A percentile compares a stretch with the other conserved stretches of the same genome.
These are phyloP conservation scores for Skeletonema costatum DNA, from an alignment of 108 stramenopile genomes.

Conservation along the genomic window DNA sequence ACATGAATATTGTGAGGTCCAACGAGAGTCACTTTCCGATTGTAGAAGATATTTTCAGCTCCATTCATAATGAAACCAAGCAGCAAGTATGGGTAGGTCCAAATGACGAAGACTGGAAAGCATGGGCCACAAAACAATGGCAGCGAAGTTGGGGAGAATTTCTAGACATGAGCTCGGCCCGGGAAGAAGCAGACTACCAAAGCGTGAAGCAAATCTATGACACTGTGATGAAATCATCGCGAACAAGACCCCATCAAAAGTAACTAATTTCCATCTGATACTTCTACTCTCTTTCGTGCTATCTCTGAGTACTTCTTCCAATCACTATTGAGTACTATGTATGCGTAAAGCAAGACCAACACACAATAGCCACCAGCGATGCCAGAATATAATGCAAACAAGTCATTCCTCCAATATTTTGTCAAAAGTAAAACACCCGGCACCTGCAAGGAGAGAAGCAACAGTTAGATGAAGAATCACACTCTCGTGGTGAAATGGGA, in stretches of 20 bases:
- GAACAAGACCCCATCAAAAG: background rate
- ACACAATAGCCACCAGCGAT: conserved; percentile 63
- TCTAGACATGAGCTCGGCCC: conserved; percentile 34
- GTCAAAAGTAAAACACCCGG: conserved; percentile 73
- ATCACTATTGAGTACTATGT: conserved; percentile 34
- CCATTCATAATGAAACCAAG: background rate
- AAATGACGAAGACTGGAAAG: conserved; percentile 35
- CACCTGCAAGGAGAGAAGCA: no score
- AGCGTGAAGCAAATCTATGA: conserved; percentile 47
- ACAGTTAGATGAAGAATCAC: no score
- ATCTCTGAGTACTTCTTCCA: conserved; percentile 54
- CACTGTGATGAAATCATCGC: conserved; percentile 32
- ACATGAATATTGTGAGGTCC: conserved; percentile 52
- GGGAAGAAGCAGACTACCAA: conserved; percentile 34
- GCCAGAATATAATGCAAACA: conserved; percentile 74
- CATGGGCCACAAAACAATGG: conserved; percentile 52
- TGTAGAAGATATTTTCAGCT: conserved; percentile 31
- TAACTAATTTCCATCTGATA: background rate
- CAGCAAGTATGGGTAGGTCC: conserved; percentile 4
- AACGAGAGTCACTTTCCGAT: conserved; percentile 33
- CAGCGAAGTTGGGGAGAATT: conserved; percentile 40
- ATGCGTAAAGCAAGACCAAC: conserved; percentile 42
- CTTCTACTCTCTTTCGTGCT: conserved; percentile 34
- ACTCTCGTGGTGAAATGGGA: no score
- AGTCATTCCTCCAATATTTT: conserved; percentile 69